Evolutionary conservation across 805 yeast genomes (phyloP).

Genomic region (Wickerhamiella hasegawae): DNA sequence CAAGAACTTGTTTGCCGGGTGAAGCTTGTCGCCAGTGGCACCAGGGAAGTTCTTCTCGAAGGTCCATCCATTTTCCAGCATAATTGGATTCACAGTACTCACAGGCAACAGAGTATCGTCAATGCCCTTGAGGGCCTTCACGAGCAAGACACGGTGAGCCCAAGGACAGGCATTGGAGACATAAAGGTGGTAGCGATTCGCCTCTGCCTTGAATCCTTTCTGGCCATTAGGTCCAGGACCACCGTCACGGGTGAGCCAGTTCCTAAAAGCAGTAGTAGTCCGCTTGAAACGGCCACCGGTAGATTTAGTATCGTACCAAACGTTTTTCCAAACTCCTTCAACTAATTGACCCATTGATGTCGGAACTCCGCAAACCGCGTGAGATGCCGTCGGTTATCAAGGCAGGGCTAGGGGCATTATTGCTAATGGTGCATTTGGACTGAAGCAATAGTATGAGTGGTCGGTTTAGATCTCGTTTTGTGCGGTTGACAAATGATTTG

Average conservation of each 20-base stretch:
- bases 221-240: slow-evolving; percentile 6
- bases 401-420: no score
- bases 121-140: slow-evolving; percentile 60
- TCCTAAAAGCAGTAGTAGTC: slow-evolving; percentile 13
- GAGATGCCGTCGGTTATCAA: no score
- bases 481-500: no score
- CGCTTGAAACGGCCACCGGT: slow-evolving; percentile 17
- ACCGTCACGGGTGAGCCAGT: slow-evolving; percentile 11
- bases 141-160: slow-evolving; percentile 77
- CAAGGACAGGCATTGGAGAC: slow-evolving; percentile 90
- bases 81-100: slow-evolving; percentile 80
- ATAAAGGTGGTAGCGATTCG: slow-evolving; percentile 69
- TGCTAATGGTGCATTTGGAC: no score
- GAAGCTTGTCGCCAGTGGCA: slow-evolving; percentile 40
- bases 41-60: slow-evolving; percentile 38
- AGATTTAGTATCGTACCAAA: slow-evolving; percentile 17
- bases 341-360: slow-evolving; percentile 17
- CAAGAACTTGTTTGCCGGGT: slow-evolving; percentile 38
- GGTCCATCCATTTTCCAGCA: slow-evolving; percentile 84
- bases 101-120: slow-evolving; percentile 27
- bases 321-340: slow-evolving; percentile 17
- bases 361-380: no score
- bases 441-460: no score
- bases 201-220: slow-evolving; percentile 48
- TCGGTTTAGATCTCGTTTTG: no score